Evolutionary conservation across 306 rosid species (phyloP).

Genomic region (Vigna mungo): DNA sequence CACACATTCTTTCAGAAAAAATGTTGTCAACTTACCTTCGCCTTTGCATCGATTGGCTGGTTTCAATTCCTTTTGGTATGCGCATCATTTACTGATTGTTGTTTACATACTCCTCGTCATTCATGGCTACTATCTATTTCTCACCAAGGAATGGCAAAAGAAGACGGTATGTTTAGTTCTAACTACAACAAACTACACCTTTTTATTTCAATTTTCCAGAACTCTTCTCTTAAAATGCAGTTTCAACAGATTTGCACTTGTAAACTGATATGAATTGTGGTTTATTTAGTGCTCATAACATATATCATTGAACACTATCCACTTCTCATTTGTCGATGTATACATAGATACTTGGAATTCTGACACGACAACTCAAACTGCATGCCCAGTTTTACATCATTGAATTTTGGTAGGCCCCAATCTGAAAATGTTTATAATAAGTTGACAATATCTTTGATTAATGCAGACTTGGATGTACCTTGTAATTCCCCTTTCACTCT

Average conservation of each 20-base stretch:
- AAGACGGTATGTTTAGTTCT: slow-evolving; percentile 68
- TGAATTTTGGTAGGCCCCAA: slow-evolving; percentile 4
- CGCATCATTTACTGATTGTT: slow-evolving; percentile 83
- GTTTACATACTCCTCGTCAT: slow-evolving; percentile 67
- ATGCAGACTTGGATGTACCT: slow-evolving; percentile 98
- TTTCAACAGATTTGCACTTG: slow-evolving; percentile 11
- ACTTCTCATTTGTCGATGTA: neutral
- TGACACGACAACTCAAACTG: neutral
- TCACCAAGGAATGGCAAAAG: slow-evolving; percentile 60
- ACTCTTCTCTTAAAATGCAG: slow-evolving; percentile 13
- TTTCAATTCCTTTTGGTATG: slow-evolving; percentile 92
- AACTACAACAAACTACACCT: slow-evolving; percentile 4
- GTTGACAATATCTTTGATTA: slow-evolving; percentile 21
- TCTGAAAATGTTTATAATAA: slow-evolving; percentile 19
- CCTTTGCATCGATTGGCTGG: slow-evolving; percentile 73
- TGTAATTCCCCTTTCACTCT: slow-evolving; percentile 61
- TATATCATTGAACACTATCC: slow-evolving; percentile 6
- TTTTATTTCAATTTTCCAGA: slow-evolving; percentile 22
- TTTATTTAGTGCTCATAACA: slow-evolving; percentile 13
- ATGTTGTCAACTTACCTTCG: slow-evolving; percentile 59
- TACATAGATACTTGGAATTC: neutral
- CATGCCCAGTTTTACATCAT: neutral
- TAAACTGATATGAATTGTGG: slow-evolving; percentile 1
- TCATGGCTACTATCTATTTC: slow-evolving; percentile 76
- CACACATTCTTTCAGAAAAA: slow-evolving; percentile 71